Evolutionary conservation across 768 basidiomycete genomes (phyloP).

Genomic region (Rhizopogon roseolus): DNA sequence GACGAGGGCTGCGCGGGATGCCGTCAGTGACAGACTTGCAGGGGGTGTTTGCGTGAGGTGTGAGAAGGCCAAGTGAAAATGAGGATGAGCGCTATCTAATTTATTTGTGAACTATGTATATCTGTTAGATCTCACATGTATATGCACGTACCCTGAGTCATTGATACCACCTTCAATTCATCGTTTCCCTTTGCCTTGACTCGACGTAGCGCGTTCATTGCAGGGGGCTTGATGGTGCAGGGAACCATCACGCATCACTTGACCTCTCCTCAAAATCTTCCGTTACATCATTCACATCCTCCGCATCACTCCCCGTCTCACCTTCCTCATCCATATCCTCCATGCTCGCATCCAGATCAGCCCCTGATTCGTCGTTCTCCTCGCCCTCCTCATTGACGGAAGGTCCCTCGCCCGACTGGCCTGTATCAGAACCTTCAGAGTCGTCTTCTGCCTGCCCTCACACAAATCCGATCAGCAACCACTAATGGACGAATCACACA

Average conservation of each 20-base stretch:
- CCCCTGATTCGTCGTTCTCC: conserved; percentile 36
- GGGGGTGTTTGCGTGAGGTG: conserved; percentile 15
- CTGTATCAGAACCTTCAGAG: conserved; percentile 28
- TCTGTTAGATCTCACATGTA: conserved; percentile 2
- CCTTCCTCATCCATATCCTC: conserved; percentile 38
- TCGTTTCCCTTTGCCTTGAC: background rate
- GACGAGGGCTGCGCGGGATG: conserved; percentile 23
- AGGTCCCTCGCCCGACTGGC: conserved; percentile 25
- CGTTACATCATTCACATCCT: background rate
- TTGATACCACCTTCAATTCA: conserved; percentile 3
- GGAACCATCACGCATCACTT: background rate
- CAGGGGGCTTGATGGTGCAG: background rate
- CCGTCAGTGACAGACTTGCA: conserved; percentile 27
- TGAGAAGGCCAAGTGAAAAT: conserved; percentile 11
- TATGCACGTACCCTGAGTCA: background rate
- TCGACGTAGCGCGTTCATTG: background rate
- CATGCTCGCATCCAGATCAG: conserved; percentile 32
- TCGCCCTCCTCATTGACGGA: conserved; percentile 25
- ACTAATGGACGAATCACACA: background rate
- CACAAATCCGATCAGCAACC: background rate
- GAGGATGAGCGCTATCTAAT: conserved; percentile 7
- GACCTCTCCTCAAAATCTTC: background rate
- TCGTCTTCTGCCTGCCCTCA: conserved; percentile 29
- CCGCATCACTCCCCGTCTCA: background rate
- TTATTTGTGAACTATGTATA: conserved; percentile 11